Percentiles rank a stretch among this genome's conserved stretches.
phyloP scores from a whole-genome alignment of 345 rosid genomes.

The Durio zibethinus region DNA sequence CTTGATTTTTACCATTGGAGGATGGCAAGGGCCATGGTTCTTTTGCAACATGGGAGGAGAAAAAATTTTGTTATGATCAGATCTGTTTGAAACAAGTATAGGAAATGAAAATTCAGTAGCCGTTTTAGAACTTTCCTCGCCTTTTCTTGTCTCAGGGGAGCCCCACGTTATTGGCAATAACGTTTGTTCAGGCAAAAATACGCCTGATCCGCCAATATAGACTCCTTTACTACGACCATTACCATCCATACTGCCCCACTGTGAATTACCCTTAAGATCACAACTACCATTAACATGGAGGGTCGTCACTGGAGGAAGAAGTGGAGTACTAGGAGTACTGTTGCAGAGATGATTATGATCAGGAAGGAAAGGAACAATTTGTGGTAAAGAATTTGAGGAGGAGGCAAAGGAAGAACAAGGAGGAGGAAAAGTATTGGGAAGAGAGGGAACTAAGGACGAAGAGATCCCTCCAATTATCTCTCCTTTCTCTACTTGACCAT shows the following conservation, averaged over 20 bases:
- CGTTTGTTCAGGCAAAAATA: slow-evolving; percentile 22
- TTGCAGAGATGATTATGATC: neutral
- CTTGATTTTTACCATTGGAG: slow-evolving; percentile 35
- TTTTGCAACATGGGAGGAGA: slow-evolving; percentile 35
- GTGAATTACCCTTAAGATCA: neutral
- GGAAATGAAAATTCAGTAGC: slow-evolving; percentile 35
- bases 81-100: slow-evolving; percentile 15
- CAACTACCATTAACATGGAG: neutral
- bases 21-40: slow-evolving; percentile 29
- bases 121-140: slow-evolving; percentile 12
- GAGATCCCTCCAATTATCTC: slow-evolving; percentile 11
- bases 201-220: slow-evolving; percentile 22
- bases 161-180: slow-evolving; percentile 27
- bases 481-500: neutral
- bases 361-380: slow-evolving; percentile 3
- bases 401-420: neutral
- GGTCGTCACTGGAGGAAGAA: neutral
- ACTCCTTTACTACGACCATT: slow-evolving; percentile 22
- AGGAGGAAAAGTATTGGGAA: neutral
- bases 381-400: slow-evolving; percentile 5
- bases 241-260: neutral
- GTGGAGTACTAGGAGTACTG: neutral
- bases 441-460: neutral
- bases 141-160: slow-evolving; percentile 7
- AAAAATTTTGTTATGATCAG: slow-evolving; percentile 33